Evolutionary conservation across 2,329 filamentous ascomycete species (phyloP).

Genomic region (Neopestalotiopsis clavispora): DNA sequence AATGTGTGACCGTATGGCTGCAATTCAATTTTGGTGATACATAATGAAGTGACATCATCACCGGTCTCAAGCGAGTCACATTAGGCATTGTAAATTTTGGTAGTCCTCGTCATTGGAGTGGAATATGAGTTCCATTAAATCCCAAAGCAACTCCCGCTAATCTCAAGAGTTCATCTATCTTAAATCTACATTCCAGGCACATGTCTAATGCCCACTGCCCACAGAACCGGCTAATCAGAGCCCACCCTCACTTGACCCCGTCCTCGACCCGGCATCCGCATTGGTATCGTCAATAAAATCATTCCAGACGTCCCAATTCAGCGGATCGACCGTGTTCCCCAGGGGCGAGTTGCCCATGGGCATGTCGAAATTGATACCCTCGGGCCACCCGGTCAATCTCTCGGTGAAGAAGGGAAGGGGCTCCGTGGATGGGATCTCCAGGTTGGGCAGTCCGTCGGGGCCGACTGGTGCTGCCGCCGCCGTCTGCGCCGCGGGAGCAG

Average conservation of each 20-base stretch:
- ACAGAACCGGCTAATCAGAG: neutral
- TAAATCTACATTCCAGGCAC: neutral
- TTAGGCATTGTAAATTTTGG: too few relatives aligned
- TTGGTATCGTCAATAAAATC: slow-evolving; percentile 49
- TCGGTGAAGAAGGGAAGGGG: neutral
- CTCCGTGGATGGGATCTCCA: neutral
- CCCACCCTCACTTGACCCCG: slow-evolving; percentile 29
- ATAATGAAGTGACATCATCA: too few relatives aligned
- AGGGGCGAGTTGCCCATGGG: slow-evolving; percentile 23
- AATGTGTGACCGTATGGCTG: too few relatives aligned
- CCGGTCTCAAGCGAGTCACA: too few relatives aligned
- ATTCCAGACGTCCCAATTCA: slow-evolving; percentile 47
- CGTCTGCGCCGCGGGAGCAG: neutral
- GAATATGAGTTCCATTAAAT: neutral
- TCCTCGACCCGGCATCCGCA: slow-evolving; percentile 33
- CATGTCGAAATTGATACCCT: slow-evolving; percentile 30
- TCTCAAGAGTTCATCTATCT: neutral
- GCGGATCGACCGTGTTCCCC: slow-evolving; percentile 25
- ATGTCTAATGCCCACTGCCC: neutral
- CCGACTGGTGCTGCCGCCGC: neutral
- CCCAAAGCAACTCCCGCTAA: neutral
- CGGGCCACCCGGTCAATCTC: slow-evolving; percentile 16
- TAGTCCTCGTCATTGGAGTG: neutral
- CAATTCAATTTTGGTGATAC: too few relatives aligned
- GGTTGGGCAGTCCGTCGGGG: neutral